phyloP scores from a whole-genome alignment of 257 asterid genomes.

The Petrea volubilis region DNA sequence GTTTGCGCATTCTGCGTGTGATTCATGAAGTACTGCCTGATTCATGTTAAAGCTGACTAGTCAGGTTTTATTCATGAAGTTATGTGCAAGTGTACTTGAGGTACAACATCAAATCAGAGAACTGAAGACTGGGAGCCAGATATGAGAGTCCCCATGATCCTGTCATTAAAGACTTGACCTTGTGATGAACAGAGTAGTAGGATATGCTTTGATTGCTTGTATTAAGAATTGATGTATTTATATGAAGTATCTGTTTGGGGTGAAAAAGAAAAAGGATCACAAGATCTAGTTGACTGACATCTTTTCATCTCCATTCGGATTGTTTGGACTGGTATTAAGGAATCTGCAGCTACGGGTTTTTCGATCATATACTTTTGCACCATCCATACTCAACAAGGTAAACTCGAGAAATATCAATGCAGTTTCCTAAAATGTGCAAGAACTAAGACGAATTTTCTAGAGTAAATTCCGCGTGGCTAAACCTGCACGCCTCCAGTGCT shows the following conservation, averaged over 20 bases:
- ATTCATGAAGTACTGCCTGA: background rate
- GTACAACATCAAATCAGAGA: too few relatives aligned
- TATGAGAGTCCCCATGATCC: background rate
- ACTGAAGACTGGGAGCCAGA: background rate
- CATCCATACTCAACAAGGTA: too few relatives aligned
- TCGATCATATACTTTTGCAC: too few relatives aligned
- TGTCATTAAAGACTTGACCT: background rate
- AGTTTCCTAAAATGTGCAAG: too few relatives aligned
- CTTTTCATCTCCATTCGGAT: background rate
- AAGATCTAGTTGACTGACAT: too few relatives aligned
- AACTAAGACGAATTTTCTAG: too few relatives aligned
- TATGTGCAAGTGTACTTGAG: too few relatives aligned
- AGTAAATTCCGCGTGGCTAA: constrained; percentile 17
- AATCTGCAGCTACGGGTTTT: background rate
- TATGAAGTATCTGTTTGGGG: background rate
- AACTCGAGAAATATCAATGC: too few relatives aligned
- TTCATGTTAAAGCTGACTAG: background rate
- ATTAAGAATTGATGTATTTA: background rate
- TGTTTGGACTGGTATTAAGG: background rate
- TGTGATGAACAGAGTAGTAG: background rate
- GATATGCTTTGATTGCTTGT: background rate
- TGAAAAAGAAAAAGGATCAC: background rate
- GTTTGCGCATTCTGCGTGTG: background rate
- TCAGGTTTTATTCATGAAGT: background rate
- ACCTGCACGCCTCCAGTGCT: too few relatives aligned